Conservation (phyloP, 2,329 filamentous ascomycete species). For the Geosmithia morbida region DNA sequence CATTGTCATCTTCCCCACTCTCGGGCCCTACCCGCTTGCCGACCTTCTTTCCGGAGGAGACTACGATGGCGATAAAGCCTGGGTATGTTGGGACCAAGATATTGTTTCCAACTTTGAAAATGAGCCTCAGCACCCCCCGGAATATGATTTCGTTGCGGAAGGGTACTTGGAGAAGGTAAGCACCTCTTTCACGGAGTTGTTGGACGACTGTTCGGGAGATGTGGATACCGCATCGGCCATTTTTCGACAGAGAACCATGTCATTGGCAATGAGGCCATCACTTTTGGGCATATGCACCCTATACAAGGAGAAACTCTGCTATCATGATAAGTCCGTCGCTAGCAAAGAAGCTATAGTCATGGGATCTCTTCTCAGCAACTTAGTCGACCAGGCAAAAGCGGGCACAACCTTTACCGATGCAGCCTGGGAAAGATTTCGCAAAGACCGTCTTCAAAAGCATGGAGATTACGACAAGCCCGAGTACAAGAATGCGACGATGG, state of each 20-base stretch:
- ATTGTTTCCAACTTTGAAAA: slow-evolving; percentile 56
- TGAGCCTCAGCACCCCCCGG: slow-evolving; percentile 16
- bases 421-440: slow-evolving; percentile 24
- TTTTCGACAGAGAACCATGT: slow-evolving; percentile 39
- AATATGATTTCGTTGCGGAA: slow-evolving; percentile 25
- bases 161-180: slow-evolving; percentile 35
- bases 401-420: slow-evolving; percentile 30
- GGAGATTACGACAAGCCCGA: slow-evolving; percentile 16
- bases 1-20: slow-evolving; percentile 61
- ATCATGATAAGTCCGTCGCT: slow-evolving; percentile 37
- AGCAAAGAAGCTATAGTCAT: slow-evolving; percentile 28
- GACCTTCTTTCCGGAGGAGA: slow-evolving; percentile 64
- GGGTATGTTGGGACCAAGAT: slow-evolving; percentile 58
- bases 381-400: slow-evolving; percentile 46
- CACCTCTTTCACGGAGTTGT: slow-evolving; percentile 29
- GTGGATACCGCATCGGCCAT: slow-evolving; percentile 17
- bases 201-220: slow-evolving; percentile 8
- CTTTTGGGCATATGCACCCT: slow-evolving; percentile 51
- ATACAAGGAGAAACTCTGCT: slow-evolving; percentile 48
- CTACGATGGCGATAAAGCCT: slow-evolving; percentile 68
- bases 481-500: slow-evolving; percentile 26
- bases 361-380: slow-evolving; percentile 33
- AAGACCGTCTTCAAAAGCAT: not conserved
- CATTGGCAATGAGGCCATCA: slow-evolving; percentile 40
- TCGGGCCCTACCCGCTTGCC: slow-evolving; percentile 48